A percentile compares a stretch with the other conserved stretches of the same genome.
Evolutionary conservation across 1,284 basidiomycete genomes (phyloP).

Genomic region (Rhodotorula sp.): DNA sequence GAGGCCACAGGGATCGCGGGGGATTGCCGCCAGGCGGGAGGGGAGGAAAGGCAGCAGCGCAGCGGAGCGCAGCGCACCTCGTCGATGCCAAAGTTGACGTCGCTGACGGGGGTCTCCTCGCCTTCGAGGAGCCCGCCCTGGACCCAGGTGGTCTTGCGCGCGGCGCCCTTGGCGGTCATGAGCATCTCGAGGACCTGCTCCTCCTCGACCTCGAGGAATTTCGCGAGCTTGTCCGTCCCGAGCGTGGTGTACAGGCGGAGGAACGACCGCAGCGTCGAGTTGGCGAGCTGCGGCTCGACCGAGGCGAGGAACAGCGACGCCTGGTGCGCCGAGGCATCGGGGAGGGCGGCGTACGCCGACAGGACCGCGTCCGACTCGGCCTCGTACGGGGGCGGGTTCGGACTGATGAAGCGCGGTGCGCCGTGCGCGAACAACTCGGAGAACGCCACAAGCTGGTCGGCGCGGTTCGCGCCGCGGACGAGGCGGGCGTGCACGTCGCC

Average conservation of each 20-base stretch:
- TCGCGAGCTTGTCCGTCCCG: conserved; percentile 85
- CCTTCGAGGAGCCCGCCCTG: conserved; percentile 73
- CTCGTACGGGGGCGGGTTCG: conserved; percentile 85
- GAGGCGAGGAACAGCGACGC: conserved; percentile 78
- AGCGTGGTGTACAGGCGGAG: conserved; percentile 93
- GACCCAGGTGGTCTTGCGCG: conserved; percentile 63
- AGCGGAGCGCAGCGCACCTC: conserved; percentile 61
- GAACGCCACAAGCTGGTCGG: conserved; percentile 77
- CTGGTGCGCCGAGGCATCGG: conserved; percentile 82
- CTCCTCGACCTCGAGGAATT: conserved; percentile 81
- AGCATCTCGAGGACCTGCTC: conserved; percentile 94
- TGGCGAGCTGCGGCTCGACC: conserved; percentile 71
- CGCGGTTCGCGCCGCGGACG: conserved; percentile 61
- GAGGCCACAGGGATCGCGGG: too few species aligned
- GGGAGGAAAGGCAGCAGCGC: conserved; percentile 6
- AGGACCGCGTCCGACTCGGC: conserved; percentile 64
- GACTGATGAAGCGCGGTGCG: conserved; percentile 94
- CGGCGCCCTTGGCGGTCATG: conserved; percentile 90
- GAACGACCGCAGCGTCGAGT: conserved; percentile 85
- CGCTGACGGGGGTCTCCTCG: conserved; percentile 82
- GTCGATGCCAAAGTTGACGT: conserved; percentile 92
- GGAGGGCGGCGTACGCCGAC: conserved; percentile 47
- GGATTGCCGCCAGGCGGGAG: too few species aligned
- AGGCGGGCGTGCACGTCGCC: conserved; percentile 88
- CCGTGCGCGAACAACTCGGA: conserved; percentile 94